phyloP scores from a whole-genome alignment of 257 asterid species.

The Ballota nigra region DNA sequence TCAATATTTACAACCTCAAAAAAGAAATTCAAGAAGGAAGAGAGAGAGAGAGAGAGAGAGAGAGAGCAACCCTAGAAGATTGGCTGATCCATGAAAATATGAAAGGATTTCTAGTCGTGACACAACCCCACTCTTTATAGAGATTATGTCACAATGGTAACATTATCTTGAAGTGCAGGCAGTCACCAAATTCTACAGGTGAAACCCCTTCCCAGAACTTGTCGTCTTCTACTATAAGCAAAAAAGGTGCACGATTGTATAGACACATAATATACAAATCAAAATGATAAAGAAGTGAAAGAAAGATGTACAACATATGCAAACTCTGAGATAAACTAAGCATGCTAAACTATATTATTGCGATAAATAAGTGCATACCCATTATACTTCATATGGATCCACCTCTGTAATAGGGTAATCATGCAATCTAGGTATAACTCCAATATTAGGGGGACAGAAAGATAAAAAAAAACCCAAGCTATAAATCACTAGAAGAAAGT shows the following conservation, averaged over 20 bases:
- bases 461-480: too few species aligned
- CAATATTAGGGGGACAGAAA: too few species aligned
- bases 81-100: constrained; percentile 91
- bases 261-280: constrained; percentile 4
- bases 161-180: constrained; percentile 93
- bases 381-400: not conserved
- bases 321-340: not conserved
- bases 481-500: too few species aligned
- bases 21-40: too few species aligned
- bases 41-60: constrained; percentile 1
- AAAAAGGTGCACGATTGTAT: constrained; percentile 54
- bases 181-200: constrained; percentile 86
- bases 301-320: not conserved
- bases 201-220: constrained; percentile 96
- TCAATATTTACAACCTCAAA: not conserved
- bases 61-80: constrained; percentile 73
- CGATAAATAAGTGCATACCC: not conserved
- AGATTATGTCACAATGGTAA: constrained; percentile 95
- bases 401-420: not conserved
- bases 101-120: constrained; percentile 93
- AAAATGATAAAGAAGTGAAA: not conserved
- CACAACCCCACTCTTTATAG: constrained; percentile 96
- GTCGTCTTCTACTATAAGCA: constrained; percentile 88
- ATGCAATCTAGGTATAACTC: too few species aligned
- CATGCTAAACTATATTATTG: not conserved